Conservation (phyloP, 1,284 basidiomycete species). For the Jaminaea rosea region DNA sequence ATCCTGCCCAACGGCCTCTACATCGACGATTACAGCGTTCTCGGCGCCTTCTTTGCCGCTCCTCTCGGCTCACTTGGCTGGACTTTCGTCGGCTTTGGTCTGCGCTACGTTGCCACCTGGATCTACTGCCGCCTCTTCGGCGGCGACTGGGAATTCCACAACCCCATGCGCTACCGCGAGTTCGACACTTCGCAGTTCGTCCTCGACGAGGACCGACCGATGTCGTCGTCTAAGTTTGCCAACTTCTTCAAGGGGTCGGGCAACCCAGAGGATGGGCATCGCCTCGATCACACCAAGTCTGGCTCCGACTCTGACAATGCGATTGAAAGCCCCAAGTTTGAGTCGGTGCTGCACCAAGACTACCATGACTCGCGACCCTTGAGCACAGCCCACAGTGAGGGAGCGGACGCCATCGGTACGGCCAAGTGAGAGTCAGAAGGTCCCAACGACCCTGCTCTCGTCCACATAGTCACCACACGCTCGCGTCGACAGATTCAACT, state of each 20-base stretch:
- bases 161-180: conserved; percentile 8
- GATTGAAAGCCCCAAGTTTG: too few species aligned
- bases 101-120: conserved; percentile 18
- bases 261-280: conserved; percentile 30
- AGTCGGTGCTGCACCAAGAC: too few species aligned
- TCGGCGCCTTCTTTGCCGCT: conserved; percentile 45
- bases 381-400: too few species aligned
- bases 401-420: too few species aligned
- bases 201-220: conserved; percentile 32
- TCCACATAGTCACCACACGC: too few species aligned
- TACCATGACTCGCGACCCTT: too few species aligned
- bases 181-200: conserved; percentile 25
- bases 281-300: conserved; percentile 10
- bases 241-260: conserved; percentile 23
- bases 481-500: too few species aligned
- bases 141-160: conserved; percentile 23
- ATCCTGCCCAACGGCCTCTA: conserved; percentile 42
- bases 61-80: conserved; percentile 40
- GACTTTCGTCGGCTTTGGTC: conserved; percentile 27
- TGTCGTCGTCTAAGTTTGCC: not conserved
- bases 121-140: conserved; percentile 19
- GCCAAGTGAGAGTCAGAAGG: too few species aligned
- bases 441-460: too few species aligned
- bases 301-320: not conserved
- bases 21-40: conserved; percentile 38